Evolutionary conservation across 1,139 yeast genomes (phyloP).

Genomic region (Yamadazyma friedrichii): DNA sequence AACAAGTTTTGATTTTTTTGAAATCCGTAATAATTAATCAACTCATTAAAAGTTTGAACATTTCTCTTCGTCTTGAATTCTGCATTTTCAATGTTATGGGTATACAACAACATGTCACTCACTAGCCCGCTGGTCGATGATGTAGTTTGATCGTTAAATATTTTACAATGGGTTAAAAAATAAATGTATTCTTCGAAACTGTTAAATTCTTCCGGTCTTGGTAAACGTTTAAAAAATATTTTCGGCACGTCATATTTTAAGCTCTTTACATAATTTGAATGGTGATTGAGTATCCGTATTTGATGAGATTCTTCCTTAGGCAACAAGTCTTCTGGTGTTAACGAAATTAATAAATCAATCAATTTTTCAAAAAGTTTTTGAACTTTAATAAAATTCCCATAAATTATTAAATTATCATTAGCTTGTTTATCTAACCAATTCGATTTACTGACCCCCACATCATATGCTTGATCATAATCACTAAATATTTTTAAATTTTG

Average conservation of each 20-base stretch:
- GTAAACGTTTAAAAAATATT: constrained; percentile 31
- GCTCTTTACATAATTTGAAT: constrained; percentile 3
- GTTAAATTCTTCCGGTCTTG: constrained; percentile 31
- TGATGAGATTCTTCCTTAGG: constrained; percentile 3
- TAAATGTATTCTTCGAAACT: constrained; percentile 39
- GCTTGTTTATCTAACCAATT: constrained; percentile 26
- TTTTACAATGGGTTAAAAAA: constrained; percentile 33
- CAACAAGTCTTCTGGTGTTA: constrained; percentile 29
- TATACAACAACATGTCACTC: constrained; percentile 38
- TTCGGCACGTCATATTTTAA: constrained; percentile 19
- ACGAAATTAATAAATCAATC: constrained; percentile 30
- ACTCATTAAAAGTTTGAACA: constrained; percentile 38
- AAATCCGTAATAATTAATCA: constrained; percentile 43
- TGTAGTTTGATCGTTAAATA: constrained; percentile 31
- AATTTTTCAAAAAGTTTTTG: constrained; percentile 29
- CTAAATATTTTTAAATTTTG: constrained; percentile 34
- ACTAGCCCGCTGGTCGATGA: constrained; percentile 39
- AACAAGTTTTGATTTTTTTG: constrained; percentile 43
- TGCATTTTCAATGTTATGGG: constrained; percentile 36
- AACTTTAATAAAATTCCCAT: constrained; percentile 27
- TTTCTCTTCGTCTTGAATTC: constrained; percentile 31
- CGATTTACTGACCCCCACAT: constrained; percentile 21
- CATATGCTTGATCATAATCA: constrained; percentile 21
- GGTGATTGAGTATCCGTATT: constrained; percentile 6
- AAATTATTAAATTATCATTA: constrained; percentile 18